Base-by-base conservation (phyloP, 2,329 filamentous ascomycete species). In the Verticillium nonalfalfae region DNA sequence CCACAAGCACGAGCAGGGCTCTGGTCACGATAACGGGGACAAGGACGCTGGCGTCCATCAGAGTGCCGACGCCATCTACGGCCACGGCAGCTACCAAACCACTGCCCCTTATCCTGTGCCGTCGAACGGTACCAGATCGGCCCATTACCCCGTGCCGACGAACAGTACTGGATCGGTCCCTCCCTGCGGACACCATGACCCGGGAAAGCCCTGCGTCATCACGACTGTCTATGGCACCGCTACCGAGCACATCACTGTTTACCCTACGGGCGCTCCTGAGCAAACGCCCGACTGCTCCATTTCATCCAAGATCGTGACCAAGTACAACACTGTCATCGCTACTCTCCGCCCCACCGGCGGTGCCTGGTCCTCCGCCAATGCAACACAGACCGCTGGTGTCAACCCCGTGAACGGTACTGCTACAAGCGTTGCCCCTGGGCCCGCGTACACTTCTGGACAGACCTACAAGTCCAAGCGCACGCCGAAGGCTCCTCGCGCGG, bases 291-390 rank as follows among this genome's bases (percentile, higher is more conserved):
- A 64, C 21, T 74, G 70, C 59, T 58, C 66, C 13, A 61, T 68
- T 26, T 71, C 69, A 5, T 74, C 73, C 33, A 72, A 68, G 52
- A 68, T 74, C 31, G 63, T 69, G 11, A 75, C 74, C 14, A 66
- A 71, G 38, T 76, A 72, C 64, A 76, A 75, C 66, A 77, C 74
- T 1, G 66, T 76, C n/a, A 62, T 69, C 15, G 68, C 72, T 61
- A 75, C 73, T 6, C 66, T 73, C 35, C 61, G 26, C 13, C 26
- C 26, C 4, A 6, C 38, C 13, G 35, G 18, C 11, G 21, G 38
- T 6, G 31, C 21, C n/a, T 36, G 45, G 33, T n/a, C 31, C 11
- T 33, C 35, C 15, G 15, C 33, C 7, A 57, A 36, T 34, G 55
- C 55, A 11, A 36, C n/a, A 6, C 31, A 34, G 15, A 57, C 34